phyloP scores from a whole-genome alignment of 768 basidiomycete species.

The Rhodotorula graminis region DNA sequence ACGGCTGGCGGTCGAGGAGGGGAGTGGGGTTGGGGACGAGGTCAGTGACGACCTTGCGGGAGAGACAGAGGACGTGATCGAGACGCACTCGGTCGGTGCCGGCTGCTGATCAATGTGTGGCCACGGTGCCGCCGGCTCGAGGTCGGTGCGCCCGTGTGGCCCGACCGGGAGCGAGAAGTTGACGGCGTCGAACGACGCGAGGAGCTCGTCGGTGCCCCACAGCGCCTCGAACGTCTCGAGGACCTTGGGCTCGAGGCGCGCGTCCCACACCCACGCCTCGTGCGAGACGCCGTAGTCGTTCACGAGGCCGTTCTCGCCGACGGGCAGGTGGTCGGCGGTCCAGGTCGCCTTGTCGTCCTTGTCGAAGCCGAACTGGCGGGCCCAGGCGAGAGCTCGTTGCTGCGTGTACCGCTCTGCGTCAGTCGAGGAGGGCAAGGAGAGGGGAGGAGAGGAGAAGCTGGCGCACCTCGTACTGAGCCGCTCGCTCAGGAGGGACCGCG shows the following conservation, averaged over 20 bases:
- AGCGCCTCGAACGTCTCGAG: constrained; percentile 42
- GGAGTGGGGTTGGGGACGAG: background rate
- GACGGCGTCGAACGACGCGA: constrained; percentile 41
- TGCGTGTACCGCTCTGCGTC: too few species aligned
- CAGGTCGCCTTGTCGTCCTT: constrained; percentile 12
- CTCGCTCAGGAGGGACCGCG: constrained; percentile 38
- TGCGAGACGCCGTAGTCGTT: constrained; percentile 9
- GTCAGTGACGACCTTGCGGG: too few species aligned
- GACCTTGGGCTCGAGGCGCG: constrained; percentile 33
- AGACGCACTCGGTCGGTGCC: background rate
- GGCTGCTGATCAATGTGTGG: constrained; percentile 40
- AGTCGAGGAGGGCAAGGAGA: too few species aligned
- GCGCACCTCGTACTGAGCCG: background rate
- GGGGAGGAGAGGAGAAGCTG: too few species aligned
- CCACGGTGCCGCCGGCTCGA: constrained; percentile 15
- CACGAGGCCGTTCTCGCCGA: constrained; percentile 32
- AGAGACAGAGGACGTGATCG: too few species aligned
- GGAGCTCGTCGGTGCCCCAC: constrained; percentile 44
- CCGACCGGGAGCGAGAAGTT: constrained; percentile 18
- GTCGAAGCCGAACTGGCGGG: constrained; percentile 7
- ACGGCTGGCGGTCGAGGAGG: background rate
- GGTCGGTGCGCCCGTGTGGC: constrained; percentile 14
- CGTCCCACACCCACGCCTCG: constrained; percentile 24
- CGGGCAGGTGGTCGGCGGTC: constrained; percentile 2
- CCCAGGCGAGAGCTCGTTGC: too few species aligned